Evolutionary conservation across 169 alveolate species (phyloP), one percentile per base, ranked within the genome.

Genomic region (Hammondia hammondi): DNA sequence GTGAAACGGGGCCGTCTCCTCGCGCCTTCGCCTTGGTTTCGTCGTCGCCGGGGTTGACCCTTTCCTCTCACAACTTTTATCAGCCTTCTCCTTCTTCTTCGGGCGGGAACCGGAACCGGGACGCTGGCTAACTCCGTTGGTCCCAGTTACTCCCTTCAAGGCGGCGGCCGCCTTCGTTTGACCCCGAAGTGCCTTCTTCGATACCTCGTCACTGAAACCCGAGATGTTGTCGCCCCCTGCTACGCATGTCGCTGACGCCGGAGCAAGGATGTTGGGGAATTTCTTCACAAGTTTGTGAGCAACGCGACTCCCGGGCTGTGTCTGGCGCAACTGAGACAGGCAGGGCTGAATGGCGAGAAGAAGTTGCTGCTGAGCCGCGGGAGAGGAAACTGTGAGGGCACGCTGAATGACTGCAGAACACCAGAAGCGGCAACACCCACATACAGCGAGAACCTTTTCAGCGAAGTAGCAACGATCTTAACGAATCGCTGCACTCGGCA

Each of bases 321-420:
- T 82, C 70, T 45, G 90, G 32, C 90, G 57, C 32, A 82, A 70
- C 37, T 82, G 90, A 35, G 90, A 35, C 21, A 82, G 90, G 39
- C 90, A 82, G 6, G 90, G 90, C 71, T 39, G 70, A 48, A 82
- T 82, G 29, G 71, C 90, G 6, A 10, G 70, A 27, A 82, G 70
- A 45, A 82, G 70, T n/a, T 43, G 57, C 90, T 82, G 71, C 70
- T 82, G 90, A 17, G 24, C 72, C 90, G 90, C 45, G 0, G 90
- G 90, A 14, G 57, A n/a, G 35, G 71, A 43, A 7, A 82, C 90
- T 4, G 90, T 82, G n/a, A 82, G 70, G 32, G 90, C 90, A 4
- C 90, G 90, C 90, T 82, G 90, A 39, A 82, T 52, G 71, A 82
- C 90, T 82, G 90, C 57, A 27, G 21, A 24, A 77, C 45, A 24